These are phyloP conservation scores for Ramaria sp. DNA, from an alignment of 768 basidiomycete species.

Conservation along the genomic window DNA sequence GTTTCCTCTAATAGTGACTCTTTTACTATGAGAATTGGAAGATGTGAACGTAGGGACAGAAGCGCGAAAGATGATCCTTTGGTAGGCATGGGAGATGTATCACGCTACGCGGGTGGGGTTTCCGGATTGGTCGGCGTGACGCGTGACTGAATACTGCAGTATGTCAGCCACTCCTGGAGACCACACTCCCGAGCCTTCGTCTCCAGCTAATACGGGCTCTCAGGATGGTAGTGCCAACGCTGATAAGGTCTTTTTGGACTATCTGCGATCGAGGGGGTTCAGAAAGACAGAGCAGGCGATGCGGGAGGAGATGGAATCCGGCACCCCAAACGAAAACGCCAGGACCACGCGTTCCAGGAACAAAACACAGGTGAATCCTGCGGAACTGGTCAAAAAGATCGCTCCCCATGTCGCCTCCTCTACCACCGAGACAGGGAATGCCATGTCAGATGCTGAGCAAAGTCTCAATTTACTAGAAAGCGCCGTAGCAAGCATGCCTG, in stretches of 20 bases:
- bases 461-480: constrained; percentile 35
- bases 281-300: constrained; percentile 32
- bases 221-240: constrained; percentile 16
- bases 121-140: no score
- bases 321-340: constrained; percentile 23
- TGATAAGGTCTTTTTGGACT: constrained; percentile 36
- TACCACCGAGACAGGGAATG: neutral
- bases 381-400: constrained; percentile 43
- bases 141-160: no score
- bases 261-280: constrained; percentile 36
- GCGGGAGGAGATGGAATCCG: constrained; percentile 27
- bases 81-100: no score
- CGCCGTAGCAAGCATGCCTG: constrained; percentile 57
- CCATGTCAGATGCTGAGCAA: constrained; percentile 5
- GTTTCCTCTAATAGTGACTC: no score
- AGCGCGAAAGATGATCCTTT: no score
- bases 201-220: constrained; percentile 19
- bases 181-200: constrained; percentile 23
- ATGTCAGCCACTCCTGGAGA: constrained; percentile 20
- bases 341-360: constrained; percentile 17
- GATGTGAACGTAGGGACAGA: no score
- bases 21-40: no score
- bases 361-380: constrained; percentile 21
- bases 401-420: constrained; percentile 26
- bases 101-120: no score